These are phyloP conservation scores for Fraxinus greggii DNA, from an alignment of 305 asterid species.

Conservation along the genomic window DNA sequence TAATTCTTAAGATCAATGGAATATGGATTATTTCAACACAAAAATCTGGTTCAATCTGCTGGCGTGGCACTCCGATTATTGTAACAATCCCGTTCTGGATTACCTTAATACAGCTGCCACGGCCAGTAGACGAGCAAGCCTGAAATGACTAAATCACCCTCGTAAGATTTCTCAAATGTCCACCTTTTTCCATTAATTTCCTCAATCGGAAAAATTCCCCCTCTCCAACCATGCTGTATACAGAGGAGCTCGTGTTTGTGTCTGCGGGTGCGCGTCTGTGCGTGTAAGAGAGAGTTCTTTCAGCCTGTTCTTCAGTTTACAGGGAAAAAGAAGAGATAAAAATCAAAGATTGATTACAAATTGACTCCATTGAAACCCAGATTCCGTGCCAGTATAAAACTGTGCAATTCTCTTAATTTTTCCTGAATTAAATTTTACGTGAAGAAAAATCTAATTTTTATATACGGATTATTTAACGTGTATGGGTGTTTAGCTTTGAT, in stretches of 20 bases:
- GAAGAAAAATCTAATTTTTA: constrained; percentile 18
- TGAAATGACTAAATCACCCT: constrained; percentile 31
- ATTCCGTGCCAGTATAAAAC: neutral
- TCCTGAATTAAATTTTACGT: constrained; percentile 22
- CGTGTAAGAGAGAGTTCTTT: constrained; percentile 13
- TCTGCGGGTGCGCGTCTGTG: constrained; percentile 14
- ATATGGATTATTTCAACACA: neutral
- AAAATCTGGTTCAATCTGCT: neutral
- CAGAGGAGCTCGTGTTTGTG: constrained; percentile 25
- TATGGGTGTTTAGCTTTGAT: constrained; percentile 8
- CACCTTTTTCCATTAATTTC: constrained; percentile 22
- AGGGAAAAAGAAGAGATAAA: neutral
- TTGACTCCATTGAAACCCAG: constrained; percentile 7
- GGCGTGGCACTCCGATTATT: neutral
- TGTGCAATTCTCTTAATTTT: neutral
- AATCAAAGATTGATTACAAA: constrained; percentile 13
- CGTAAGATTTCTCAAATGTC: constrained; percentile 2
- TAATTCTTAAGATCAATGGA: neutral
- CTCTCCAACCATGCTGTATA: constrained; percentile 30
- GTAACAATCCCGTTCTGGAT: neutral
- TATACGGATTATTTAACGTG: constrained; percentile 20
- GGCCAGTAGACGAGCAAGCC: neutral
- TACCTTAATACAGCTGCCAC: neutral
- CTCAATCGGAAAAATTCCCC: neutral
- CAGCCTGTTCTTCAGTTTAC: constrained; percentile 20